Evolutionary conservation across 257 asterid genomes (phyloP), one percentile per base, ranked within the genome.

Genomic region (Plantago major): DNA sequence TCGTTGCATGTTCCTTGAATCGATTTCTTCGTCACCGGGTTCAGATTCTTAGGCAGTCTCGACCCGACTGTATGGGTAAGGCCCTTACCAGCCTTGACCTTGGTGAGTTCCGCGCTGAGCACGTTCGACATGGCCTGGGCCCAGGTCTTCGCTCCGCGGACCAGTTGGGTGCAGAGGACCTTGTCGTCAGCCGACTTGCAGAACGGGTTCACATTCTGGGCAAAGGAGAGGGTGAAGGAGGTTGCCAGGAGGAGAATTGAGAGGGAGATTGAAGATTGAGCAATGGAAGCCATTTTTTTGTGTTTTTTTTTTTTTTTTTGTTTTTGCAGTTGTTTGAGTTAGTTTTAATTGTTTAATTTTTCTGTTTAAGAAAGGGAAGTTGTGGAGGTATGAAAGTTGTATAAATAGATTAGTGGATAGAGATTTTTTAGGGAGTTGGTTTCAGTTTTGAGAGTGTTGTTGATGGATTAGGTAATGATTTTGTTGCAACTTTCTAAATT

Each of bases 151-250:
- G 67, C 67, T n/a, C 56, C 56, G 9, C 47, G 51, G 10, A 18
- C 38, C 8, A 62, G n/a, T 0, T 11, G 15, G 47, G 17, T 30
- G 17, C 67, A 62, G 10, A 47, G 28, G 47, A 51, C 54, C 46
- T 62, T 48, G 58, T 62, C 67, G 12, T 62, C 67, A 1, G 67
- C 67, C 9, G 46, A 28, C 37, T 37, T 62, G 55, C 67, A 62
- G 47, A 62, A 62, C 10, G 38, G 13, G 40, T 48, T 51, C 16
- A 42, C 11, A 11, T 30, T 10, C 49, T 48, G 9, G 63, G 49
- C 48, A 9, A 50, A 11, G 33, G 63, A 11, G 50, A 42, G n/a
- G 50, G 43, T 3, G 40, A 42, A 5, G 63, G 63, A 1, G 49
- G 63, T 42, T 47, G 51, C 51, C 10, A 58, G 46, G 15, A 58